phyloP scores from a whole-genome alignment of 2,329 filamentous ascomycete genomes.

The Basipetospora chlamydospora region DNA sequence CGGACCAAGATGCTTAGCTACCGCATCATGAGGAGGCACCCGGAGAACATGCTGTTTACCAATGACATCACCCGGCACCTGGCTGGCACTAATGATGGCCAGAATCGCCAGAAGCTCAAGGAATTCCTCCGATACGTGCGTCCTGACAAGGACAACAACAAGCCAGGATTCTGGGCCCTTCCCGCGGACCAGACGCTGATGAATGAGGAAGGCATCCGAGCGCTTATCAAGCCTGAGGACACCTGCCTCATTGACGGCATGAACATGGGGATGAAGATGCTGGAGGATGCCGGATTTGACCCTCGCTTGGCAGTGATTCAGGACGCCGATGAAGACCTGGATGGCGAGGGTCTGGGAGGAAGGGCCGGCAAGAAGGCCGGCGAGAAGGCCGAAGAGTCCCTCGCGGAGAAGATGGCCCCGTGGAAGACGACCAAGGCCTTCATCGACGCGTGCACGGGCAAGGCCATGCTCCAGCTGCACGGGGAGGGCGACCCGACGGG shows the following conservation, averaged over 20 bases:
- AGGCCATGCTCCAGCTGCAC: conserved; percentile 91
- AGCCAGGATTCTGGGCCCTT: conserved; percentile 58
- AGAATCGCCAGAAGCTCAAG: conserved; percentile 92
- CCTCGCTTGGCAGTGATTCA: conserved; percentile 45
- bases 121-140: conserved; percentile 91
- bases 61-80: conserved; percentile 86
- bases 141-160: conserved; percentile 42
- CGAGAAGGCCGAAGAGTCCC: conserved; percentile 48
- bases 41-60: conserved; percentile 53
- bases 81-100: conserved; percentile 82
- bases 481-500: conserved; percentile 91
- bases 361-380: conserved; percentile 27
- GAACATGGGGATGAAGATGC: conserved; percentile 85
- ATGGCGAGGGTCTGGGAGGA: conserved; percentile 26
- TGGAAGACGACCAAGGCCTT: conserved; percentile 98
- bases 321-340: conserved; percentile 42
- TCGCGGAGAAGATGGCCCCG: conserved; percentile 80
- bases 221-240: conserved; percentile 89
- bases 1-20: conserved; percentile 92
- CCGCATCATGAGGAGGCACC: conserved; percentile 68
- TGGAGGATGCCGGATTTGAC: conserved; percentile 82
- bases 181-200: conserved; percentile 58
- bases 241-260: conserved; percentile 90
- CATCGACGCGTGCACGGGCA: conserved; percentile 80
- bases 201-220: conserved; percentile 65